Conservation (phyloP, 2,329 filamentous ascomycete species). For the Achaetomium macrosporum region DNA sequence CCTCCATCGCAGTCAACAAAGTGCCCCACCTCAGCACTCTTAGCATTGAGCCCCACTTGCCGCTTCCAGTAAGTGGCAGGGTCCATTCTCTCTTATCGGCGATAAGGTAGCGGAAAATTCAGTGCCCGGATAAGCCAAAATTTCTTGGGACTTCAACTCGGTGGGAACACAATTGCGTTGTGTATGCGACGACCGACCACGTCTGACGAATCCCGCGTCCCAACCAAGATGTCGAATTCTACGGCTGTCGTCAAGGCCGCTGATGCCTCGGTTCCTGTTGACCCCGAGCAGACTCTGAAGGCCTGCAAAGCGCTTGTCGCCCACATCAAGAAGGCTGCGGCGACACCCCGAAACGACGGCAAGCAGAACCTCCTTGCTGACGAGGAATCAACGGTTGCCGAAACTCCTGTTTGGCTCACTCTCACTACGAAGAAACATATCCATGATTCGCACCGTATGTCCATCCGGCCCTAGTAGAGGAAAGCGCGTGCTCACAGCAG, state of each 20-base stretch:
- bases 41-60: constrained; percentile 13
- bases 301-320: constrained; percentile 57
- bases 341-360: constrained; percentile 40
- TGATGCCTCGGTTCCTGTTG: constrained; percentile 30
- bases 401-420: constrained; percentile 55
- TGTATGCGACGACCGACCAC: constrained; percentile 7
- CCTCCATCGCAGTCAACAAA: not conserved
- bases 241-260: constrained; percentile 29
- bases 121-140: constrained; percentile 20
- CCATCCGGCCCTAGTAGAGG: not conserved
- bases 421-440: constrained; percentile 62
- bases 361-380: constrained; percentile 53
- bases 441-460: constrained; percentile 49
- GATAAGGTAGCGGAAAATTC: constrained; percentile 3
- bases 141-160: constrained; percentile 18
- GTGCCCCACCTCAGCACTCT: not conserved
- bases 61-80: constrained; percentile 7
- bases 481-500: not conserved
- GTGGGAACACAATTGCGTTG: not conserved
- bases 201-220: not conserved
- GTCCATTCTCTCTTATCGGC: not conserved
- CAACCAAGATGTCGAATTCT: constrained; percentile 30
- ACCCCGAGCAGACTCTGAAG: constrained; percentile 50
- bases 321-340: constrained; percentile 54
- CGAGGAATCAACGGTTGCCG: constrained; percentile 34